Conservation (phyloP, 352 stramenopile genomes). For the Peronospora belbahrii region DNA sequence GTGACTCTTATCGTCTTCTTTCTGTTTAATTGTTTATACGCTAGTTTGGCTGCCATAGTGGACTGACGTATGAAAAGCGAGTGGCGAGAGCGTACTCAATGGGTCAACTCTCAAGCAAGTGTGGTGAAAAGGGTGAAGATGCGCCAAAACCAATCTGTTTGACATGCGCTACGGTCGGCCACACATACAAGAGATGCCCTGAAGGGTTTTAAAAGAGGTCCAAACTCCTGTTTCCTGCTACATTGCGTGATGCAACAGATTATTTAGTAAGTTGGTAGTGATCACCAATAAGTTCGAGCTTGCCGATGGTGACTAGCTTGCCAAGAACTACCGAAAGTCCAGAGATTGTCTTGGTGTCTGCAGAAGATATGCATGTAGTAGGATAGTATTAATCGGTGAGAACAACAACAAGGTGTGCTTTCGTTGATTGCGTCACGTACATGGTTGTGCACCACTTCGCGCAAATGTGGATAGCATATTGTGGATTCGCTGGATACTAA, state of each 20-base stretch:
- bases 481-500: conserved; percentile 90
- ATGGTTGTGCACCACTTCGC: conserved; percentile 59
- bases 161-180: conserved; percentile 39
- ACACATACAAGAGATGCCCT: conserved; percentile 43
- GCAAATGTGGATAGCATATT: conserved; percentile 90
- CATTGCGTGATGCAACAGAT: neutral
- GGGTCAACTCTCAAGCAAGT: conserved; percentile 32
- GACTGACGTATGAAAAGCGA: conserved; percentile 48
- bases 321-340: conserved; percentile 57
- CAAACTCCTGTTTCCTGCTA: neutral
- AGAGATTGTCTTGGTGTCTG: conserved; percentile 80
- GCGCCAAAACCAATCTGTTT: conserved; percentile 39
- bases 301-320: conserved; percentile 62
- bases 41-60: conserved; percentile 55
- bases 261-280: conserved; percentile 62
- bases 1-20: neutral
- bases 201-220: conserved; percentile 38
- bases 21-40: neutral
- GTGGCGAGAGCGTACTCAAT: conserved; percentile 53
- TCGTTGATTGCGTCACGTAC: conserved; percentile 35
- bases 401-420: neutral
- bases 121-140: conserved; percentile 4
- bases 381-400: too few species aligned
- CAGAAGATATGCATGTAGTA: conserved; percentile 14
- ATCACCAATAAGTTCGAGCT: conserved; percentile 54